phyloP scores from a whole-genome alignment of 2,329 filamentous ascomycete species.

The Fusarium circinatum region DNA sequence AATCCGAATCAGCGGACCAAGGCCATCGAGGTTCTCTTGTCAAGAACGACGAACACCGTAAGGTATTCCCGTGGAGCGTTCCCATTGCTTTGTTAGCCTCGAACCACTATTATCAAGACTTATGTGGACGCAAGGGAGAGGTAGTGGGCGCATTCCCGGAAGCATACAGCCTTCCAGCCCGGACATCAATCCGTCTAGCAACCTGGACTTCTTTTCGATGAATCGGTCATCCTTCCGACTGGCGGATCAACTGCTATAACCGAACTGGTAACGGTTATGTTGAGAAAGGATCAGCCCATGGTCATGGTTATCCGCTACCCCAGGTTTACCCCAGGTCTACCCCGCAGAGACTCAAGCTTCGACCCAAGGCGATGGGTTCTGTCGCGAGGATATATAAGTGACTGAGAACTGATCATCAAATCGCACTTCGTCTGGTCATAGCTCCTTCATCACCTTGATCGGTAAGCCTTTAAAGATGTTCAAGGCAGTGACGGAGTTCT shows the following conservation, averaged over 20 bases:
- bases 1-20: no score
- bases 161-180: not conserved
- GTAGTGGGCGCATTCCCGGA: not conserved
- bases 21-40: rapidly evolving
- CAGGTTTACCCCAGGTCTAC: conserved; percentile 26
- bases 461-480: not conserved
- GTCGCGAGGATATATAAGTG: not conserved
- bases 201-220: not conserved
- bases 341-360: not conserved
- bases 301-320: conserved; percentile 3
- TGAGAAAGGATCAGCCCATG: not conserved
- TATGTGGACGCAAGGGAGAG: not conserved
- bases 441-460: not conserved
- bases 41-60: rapidly evolving
- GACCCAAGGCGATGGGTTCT: not conserved
- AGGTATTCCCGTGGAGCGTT: rapidly evolving
- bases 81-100: rapidly evolving
- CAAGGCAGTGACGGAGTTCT: conserved; percentile 2
- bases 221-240: not conserved
- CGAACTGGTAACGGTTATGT: not conserved
- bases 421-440: rapidly evolving
- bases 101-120: rapidly evolving
- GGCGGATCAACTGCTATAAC: not conserved
- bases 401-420: not conserved
- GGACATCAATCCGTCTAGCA: not conserved